phyloP scores from a whole-genome alignment of 2,329 filamentous ascomycete species.

The Colletotrichum sansevieriae region DNA sequence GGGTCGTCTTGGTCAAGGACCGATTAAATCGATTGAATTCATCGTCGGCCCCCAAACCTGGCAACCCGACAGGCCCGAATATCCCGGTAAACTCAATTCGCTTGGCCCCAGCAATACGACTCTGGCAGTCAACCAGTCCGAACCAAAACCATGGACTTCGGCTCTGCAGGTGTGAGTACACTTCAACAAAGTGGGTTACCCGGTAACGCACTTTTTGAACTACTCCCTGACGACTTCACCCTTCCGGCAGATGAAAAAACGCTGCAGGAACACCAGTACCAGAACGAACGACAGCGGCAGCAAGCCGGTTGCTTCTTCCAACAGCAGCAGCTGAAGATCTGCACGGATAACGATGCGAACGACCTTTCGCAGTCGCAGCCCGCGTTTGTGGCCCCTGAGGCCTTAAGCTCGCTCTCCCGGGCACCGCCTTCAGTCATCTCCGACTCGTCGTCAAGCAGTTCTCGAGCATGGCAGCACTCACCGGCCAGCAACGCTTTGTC shows the following conservation, averaged over 20 bases:
- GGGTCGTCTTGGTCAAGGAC: too few species aligned
- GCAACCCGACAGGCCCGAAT: not conserved
- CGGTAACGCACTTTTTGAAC: not conserved
- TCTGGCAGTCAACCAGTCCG: not conserved
- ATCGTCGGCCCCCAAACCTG: not conserved
- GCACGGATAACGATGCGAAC: not conserved
- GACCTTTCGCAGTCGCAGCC: not conserved
- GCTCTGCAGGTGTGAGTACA: conserved; percentile 3
- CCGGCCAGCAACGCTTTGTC: conserved; percentile 4
- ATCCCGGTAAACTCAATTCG: conserved; percentile 16
- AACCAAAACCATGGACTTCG: conserved; percentile 13
- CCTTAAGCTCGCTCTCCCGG: not conserved
- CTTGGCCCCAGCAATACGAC: conserved; percentile 12
- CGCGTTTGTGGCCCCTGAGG: not conserved
- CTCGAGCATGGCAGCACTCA: conserved; percentile 22
- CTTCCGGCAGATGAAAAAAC: not conserved
- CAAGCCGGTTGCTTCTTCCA: not conserved
- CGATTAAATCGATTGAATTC: not conserved
- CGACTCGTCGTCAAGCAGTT: conserved; percentile 1
- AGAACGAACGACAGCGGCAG: not conserved
- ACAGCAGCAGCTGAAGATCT: not conserved
- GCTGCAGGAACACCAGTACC: not conserved
- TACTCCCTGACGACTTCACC: not conserved
- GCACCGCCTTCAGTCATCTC: not conserved
- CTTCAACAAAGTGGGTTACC: conserved; percentile 33